A percentile compares a stretch with the other conserved stretches of the same genome.
These are phyloP conservation scores for Trichoderma asperellum DNA, from an alignment of 2,329 filamentous ascomycete genomes.

Conservation along the genomic window DNA sequence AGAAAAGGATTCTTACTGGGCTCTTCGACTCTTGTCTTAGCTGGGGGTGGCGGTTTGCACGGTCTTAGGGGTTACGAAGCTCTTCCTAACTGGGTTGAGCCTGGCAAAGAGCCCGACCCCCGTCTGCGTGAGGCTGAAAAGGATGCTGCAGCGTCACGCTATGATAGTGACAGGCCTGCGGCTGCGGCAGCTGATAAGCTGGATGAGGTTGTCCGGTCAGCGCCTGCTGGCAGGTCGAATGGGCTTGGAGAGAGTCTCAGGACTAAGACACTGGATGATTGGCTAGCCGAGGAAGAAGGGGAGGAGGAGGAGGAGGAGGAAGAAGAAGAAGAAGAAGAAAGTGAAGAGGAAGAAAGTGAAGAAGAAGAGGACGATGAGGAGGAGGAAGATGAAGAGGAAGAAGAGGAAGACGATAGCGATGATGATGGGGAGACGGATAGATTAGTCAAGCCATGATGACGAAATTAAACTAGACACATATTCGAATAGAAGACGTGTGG, in stretches of 20 bases:
- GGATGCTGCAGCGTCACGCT: conserved; percentile 37
- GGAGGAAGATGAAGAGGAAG: conserved; percentile 51
- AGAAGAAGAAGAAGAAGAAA: conserved; percentile 57
- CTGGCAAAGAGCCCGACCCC: conserved; percentile 78
- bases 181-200: conserved; percentile 66
- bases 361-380: conserved; percentile 57
- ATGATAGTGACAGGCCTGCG: conserved; percentile 40
- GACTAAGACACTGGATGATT: conserved; percentile 87
- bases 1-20: conserved; percentile 79
- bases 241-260: conserved; percentile 56
- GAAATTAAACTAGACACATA: neutral
- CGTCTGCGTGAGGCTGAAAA: conserved; percentile 66
- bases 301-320: conserved; percentile 61
- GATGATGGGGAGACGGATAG: conserved; percentile 51
- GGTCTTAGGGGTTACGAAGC: conserved; percentile 78
- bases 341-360: conserved; percentile 55
- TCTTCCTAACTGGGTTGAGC: conserved; percentile 82
- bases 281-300: conserved; percentile 75
- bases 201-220: conserved; percentile 56
- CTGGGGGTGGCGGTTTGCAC: conserved; percentile 71
- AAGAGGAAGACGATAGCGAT: conserved; percentile 54
- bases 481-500: neutral
- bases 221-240: conserved; percentile 51
- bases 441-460: conserved; percentile 42
- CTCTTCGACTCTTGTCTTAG: conserved; percentile 82